Percentiles rank a stretch among this genome's conserved stretches.
Conservation (phyloP, 345 rosid genomes). For the Arabis hirsuta region DNA sequence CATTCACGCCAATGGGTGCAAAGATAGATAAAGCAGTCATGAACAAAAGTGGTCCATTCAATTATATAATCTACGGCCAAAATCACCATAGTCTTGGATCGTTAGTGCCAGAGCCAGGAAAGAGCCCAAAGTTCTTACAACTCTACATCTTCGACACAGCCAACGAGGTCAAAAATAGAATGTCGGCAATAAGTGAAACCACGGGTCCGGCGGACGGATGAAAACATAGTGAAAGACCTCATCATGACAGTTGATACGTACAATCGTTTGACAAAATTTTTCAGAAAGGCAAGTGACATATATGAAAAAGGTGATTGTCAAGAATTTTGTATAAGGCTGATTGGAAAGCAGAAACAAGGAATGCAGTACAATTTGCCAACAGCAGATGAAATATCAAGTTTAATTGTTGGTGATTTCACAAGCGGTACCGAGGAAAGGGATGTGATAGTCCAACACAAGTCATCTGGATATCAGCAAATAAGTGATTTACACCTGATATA, state of each 20-base stretch:
- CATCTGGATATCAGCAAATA: too few species aligned
- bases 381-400: too few species aligned
- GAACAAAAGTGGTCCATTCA: neutral
- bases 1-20: neutral
- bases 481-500: too few species aligned
- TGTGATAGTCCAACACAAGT: too few species aligned
- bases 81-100: neutral
- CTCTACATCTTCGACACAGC: neutral
- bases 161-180: neutral
- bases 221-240: neutral
- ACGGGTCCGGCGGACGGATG: neutral
- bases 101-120: neutral
- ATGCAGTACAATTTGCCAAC: too few species aligned
- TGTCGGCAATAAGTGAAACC: neutral
- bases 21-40: neutral
- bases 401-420: too few species aligned
- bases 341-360: too few species aligned
- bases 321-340: neutral
- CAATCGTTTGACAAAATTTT: neutral
- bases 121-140: neutral
- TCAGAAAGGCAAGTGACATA: neutral
- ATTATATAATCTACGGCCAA: neutral
- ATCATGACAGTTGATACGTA: neutral
- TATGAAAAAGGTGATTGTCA: neutral
- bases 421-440: too few species aligned